A percentile compares a stretch with the other conserved stretches of the same genome.
Conservation (phyloP, 169 alveolate species). For the Babesia divergens region DNA sequence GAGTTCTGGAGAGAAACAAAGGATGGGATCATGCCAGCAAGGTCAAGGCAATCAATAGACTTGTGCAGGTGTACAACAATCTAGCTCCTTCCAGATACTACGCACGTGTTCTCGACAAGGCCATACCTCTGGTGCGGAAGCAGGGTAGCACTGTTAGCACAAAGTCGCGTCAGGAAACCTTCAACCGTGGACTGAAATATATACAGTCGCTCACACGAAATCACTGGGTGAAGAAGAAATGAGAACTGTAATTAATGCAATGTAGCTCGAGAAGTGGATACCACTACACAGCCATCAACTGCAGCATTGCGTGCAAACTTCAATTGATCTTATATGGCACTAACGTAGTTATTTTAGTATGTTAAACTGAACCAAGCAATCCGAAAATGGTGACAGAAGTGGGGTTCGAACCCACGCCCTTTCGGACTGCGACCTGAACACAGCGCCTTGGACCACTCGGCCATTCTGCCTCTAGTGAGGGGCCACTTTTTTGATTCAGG, state of each 20-base stretch:
- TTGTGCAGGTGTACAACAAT: slow-evolving; percentile 74
- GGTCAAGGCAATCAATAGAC: slow-evolving; percentile 71
- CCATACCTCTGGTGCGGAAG: slow-evolving; percentile 60
- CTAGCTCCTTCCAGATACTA: slow-evolving; percentile 67
- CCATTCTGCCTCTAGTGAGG: slow-evolving; percentile 56
- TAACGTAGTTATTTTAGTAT: background rate
- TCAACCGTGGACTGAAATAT: slow-evolving; percentile 68
- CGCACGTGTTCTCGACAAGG: slow-evolving; percentile 58
- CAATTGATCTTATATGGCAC: background rate
- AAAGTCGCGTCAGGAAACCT: slow-evolving; percentile 64
- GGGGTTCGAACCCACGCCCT: slow-evolving; percentile 99
- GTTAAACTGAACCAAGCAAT: background rate
- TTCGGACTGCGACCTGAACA: slow-evolving; percentile 78
- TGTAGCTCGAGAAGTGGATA: too few relatives aligned
- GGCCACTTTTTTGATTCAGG: background rate
- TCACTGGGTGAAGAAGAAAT: slow-evolving; percentile 58
- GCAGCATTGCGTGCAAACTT: too few relatives aligned
- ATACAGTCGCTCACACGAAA: slow-evolving; percentile 68
- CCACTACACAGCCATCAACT: too few relatives aligned
- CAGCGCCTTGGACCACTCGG: slow-evolving; percentile 78
- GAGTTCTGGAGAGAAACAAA: slow-evolving; percentile 68
- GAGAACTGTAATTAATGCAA: too few relatives aligned
- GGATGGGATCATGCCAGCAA: slow-evolving; percentile 79
- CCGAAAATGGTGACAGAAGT: slow-evolving; percentile 78
- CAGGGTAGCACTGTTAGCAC: slow-evolving; percentile 60